Conservation (phyloP, 2,329 filamentous ascomycete genomes). For the Clarireedia hainanense region DNA sequence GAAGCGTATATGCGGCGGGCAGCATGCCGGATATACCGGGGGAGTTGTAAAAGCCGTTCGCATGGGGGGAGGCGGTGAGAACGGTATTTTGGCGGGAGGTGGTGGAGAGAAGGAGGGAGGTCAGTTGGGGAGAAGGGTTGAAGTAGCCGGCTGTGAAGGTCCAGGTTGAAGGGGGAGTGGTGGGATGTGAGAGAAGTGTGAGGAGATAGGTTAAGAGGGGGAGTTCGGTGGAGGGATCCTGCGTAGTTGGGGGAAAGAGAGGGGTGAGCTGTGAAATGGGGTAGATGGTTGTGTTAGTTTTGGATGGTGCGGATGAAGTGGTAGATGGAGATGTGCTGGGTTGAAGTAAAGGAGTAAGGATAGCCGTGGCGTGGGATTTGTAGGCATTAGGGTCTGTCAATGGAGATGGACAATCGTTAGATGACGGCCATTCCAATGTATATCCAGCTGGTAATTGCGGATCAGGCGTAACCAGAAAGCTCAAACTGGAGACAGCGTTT, state of each 20-base stretch:
- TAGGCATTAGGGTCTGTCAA: conserved; percentile 63
- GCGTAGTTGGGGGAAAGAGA: conserved; percentile 57
- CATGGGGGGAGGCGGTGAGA: conserved; percentile 84
- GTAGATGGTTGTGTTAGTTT: conserved; percentile 65
- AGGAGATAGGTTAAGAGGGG: conserved; percentile 72
- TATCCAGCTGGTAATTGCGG: conserved; percentile 47
- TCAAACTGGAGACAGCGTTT: conserved; percentile 67
- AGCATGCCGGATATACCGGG: conserved; percentile 83
- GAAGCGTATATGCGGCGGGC: conserved; percentile 83
- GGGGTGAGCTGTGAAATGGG: conserved; percentile 84
- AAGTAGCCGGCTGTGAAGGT: conserved; percentile 98
- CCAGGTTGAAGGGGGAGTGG: conserved; percentile 69
- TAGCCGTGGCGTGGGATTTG: conserved; percentile 56
- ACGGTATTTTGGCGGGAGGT: conserved; percentile 58
- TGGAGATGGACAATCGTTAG: conserved; percentile 69
- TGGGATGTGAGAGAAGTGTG: conserved; percentile 53
- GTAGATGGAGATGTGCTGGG: conserved; percentile 12
- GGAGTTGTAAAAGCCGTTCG: conserved; percentile 91
- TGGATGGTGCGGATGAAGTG: conserved; percentile 2
- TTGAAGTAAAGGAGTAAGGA: conserved; percentile 58
- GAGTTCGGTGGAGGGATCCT: conserved; percentile 80
- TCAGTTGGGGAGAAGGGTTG: conserved; percentile 84
- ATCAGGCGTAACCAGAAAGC: conserved; percentile 68
- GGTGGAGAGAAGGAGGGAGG: conserved; percentile 68
- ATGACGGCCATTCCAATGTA: conserved; percentile 61